Evolutionary conservation across 345 rosid species (phyloP), one percentile per base, ranked within the genome.

Genomic region (Gossypium ekmanianum): DNA sequence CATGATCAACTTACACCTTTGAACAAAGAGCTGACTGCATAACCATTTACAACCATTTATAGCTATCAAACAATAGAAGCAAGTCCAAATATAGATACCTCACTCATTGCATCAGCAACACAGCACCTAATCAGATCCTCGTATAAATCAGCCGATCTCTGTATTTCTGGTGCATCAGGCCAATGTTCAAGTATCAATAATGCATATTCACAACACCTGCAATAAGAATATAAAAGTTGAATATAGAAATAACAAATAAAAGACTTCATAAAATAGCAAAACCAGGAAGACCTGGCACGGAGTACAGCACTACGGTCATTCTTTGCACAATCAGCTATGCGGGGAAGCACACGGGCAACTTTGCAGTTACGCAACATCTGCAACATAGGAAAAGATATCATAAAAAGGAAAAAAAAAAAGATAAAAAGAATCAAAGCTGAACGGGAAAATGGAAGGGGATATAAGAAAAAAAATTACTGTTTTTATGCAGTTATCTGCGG

Each of bases 161-260:
- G 98, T 81, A 95, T 93, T 83, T 95, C 99, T 66, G 97, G 93
- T 64, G 98, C 97, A 87, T 95, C 99, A 76, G 98, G 88, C 99
- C 99, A 95, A 80, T 93, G 87, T 79, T 95, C 99, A 61, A 95
- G 87, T 65, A 94, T 85, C 86, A 93, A 80, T 73, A 95, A 79
- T n/a, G 97, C 97, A 85, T 95, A 95, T 79, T 95, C 99, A 85
- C 98, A 93, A 77, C 98, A 95, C 83, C 98, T 95, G 84, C 75
- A 86, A 77, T 27, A 51, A 68, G 71, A 24, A 7, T 4, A 57
- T 59, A 73, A 13, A 77, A 50, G 56, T 26, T 39, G 61, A 76
- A 43, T 20, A 58, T 11, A 65, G 54, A 12, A 73, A 72, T 66
- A 57, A 51, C 75, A 79, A 29, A 77, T 73, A 61, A 39, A 62